A percentile compares a stretch with the other conserved stretches of the same genome.
Conservation (phyloP, 2,329 filamentous ascomycete species). For the Cladosporium sp. region DNA sequence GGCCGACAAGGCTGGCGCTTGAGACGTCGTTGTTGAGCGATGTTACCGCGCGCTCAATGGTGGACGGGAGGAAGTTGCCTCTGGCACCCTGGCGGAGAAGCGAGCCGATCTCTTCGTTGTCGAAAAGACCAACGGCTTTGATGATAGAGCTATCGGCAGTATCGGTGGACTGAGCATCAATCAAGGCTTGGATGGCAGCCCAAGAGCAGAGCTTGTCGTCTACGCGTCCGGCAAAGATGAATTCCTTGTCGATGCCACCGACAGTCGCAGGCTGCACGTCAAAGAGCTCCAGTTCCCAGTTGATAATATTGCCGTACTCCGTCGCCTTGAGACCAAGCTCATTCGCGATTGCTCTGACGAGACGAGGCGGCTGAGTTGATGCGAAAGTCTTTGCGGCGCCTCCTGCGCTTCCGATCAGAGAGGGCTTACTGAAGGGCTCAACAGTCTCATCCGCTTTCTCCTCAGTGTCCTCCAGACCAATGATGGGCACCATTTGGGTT, state of each 20-base stretch:
- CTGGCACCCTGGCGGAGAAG: slow-evolving; percentile 83
- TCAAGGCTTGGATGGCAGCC: slow-evolving; percentile 78
- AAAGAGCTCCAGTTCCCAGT: slow-evolving; percentile 96
- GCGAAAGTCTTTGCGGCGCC: slow-evolving; percentile 62
- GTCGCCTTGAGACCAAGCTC: slow-evolving; percentile 67
- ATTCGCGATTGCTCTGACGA: slow-evolving; percentile 77
- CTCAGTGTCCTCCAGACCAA: slow-evolving; percentile 68
- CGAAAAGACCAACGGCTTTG: slow-evolving; percentile 90
- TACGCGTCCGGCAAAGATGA: slow-evolving; percentile 92
- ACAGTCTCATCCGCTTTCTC: slow-evolving; percentile 32
- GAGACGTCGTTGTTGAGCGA: slow-evolving; percentile 47
- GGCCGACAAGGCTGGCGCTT: slow-evolving; percentile 59
- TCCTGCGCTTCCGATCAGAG: slow-evolving; percentile 57
- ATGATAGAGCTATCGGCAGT: slow-evolving; percentile 60
- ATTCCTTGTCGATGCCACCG: slow-evolving; percentile 81
- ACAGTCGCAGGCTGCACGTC: slow-evolving; percentile 81
- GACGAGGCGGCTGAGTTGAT: slow-evolving; percentile 75
- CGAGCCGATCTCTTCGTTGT: slow-evolving; percentile 94
- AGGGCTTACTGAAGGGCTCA: slow-evolving; percentile 31
- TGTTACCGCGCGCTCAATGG: slow-evolving; percentile 78
- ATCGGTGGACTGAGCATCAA: slow-evolving; percentile 56
- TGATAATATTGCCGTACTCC: slow-evolving; percentile 66
- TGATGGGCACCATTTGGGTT: slow-evolving; percentile 90
- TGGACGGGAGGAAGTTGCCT: slow-evolving; percentile 79
- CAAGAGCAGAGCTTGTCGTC: slow-evolving; percentile 98